Conservation (phyloP, 805 yeast species). For the Candida sithepensis region DNA sequence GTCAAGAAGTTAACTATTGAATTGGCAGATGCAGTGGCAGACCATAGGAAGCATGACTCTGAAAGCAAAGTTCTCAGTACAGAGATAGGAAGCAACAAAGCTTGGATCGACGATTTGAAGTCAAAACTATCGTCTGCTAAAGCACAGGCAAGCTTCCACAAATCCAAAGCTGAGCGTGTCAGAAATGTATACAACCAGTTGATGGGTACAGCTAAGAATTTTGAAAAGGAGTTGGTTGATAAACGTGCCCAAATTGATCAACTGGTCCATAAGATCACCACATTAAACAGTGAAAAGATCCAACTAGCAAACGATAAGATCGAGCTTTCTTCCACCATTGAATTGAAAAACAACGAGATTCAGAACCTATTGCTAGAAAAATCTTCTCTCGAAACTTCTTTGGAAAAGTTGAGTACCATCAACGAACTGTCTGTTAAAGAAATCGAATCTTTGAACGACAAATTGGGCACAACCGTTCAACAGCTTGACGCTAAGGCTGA, state of each 20-base stretch:
- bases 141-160: conserved; percentile 8
- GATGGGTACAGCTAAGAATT: conserved; percentile 18
- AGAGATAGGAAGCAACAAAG: not conserved
- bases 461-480: conserved; percentile 9
- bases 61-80: not conserved
- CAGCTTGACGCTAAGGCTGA: conserved; percentile 10
- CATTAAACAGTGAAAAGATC: conserved; percentile 23
- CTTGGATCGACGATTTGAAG: not conserved
- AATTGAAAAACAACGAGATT: conserved; percentile 22
- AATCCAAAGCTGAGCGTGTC: conserved; percentile 16
- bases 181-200: conserved; percentile 16
- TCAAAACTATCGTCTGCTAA: not conserved
- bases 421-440: conserved; percentile 7
- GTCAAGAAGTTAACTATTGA: conserved; percentile 16
- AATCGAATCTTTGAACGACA: conserved; percentile 14
- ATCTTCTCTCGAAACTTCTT: conserved; percentile 2
- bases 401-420: conserved; percentile 1
- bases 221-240: conserved; percentile 12
- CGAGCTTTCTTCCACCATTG: conserved; percentile 14
- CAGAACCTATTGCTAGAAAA: conserved; percentile 12
- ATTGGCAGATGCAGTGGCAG: not conserved
- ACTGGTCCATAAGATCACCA: conserved; percentile 17
- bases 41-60: not conserved
- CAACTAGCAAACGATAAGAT: conserved; percentile 19
- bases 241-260: conserved; percentile 9